Evolutionary conservation across 2,329 filamentous ascomycete genomes (phyloP), one percentile per base, ranked within the genome.

Genomic region (Trichoderma hamatum): DNA sequence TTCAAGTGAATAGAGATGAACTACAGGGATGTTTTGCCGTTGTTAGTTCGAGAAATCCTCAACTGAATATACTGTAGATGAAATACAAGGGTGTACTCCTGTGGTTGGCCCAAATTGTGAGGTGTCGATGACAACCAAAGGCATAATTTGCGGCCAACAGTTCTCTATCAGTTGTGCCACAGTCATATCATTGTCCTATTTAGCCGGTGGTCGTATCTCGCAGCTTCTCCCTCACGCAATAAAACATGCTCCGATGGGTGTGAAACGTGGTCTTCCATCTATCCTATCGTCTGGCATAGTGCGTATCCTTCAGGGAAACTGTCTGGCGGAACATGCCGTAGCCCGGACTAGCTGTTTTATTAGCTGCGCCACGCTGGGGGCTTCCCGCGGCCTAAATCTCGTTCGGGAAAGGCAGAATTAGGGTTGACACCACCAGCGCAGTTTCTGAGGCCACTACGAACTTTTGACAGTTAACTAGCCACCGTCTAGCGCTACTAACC

Each of bases 351-450:
- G 26, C n/a, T 56, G 62, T 43, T 56, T 30, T 49, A 56, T 66
- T 56, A 56, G 62, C 52, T 46, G 49, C 62, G 62, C 62, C 36
- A 66, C 62, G 10, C 24, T 66, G 62, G 28, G 52, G 36, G 24
- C 62, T 26, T 66, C 32, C 51, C 51, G 52, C 62, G 21, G 19
- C 62, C 62, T 21, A 30, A 11, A 49, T 24, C 46, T 49, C 21
- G n/a, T 46, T 66, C 9, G 52, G 62, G n/a, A 66, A 46, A 16
- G 36, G 32, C 52, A 56, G 28, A 52, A 36, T 24, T 66, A 66
- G 62, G 62, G 52, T 66, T 66, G 26, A n/a, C 52, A 55, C 19
- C 51, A 49, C 56, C 14, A 49, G 46, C 2, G 19, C 21, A 30
- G 30, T 10, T 36, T 2, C 10, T 24, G 46, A 24, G 10, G 13